Percentiles rank a stretch among this genome's conserved stretches.
Conservation (phyloP, 352 stramenopile genomes). For the Globisporangium orthogonon region DNA sequence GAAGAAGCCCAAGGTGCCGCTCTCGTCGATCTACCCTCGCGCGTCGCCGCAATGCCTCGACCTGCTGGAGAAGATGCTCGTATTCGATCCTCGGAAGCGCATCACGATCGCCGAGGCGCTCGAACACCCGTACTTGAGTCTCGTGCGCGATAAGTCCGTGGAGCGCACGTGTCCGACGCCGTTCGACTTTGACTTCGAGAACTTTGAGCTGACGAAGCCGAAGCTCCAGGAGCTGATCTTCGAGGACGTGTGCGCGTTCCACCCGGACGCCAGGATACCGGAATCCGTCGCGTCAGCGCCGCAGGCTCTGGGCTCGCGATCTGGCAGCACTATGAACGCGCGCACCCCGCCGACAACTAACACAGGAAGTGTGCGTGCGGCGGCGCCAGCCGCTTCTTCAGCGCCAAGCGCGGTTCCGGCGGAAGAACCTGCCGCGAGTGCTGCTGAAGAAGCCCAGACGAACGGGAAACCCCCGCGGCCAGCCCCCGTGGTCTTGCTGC, state of each 20-base stretch:
- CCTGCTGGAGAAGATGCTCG: conserved; percentile 90
- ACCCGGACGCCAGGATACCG: conserved; percentile 66
- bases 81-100: conserved; percentile 88
- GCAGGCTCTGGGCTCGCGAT: conserved; percentile 8
- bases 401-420: conserved; percentile 11
- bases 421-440: conserved; percentile 11
- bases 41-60: conserved; percentile 81
- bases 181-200: conserved; percentile 87
- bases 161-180: conserved; percentile 74
- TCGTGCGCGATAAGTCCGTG: conserved; percentile 63
- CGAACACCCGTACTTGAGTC: conserved; percentile 70
- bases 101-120: conserved; percentile 78
- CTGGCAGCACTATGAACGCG: conserved; percentile 9
- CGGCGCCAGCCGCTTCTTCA: not conserved
- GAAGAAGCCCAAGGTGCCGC: conserved; percentile 79
- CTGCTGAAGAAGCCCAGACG: conserved; percentile 1
- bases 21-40: conserved; percentile 83
- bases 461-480: conserved; percentile 19
- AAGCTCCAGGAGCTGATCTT: conserved; percentile 91
- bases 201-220: conserved; percentile 84
- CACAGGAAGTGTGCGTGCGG: not conserved
- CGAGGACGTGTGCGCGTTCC: conserved; percentile 86
- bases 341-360: conserved; percentile 14
- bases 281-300: conserved; percentile 18
- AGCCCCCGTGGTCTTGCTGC: conserved; percentile 33